phyloP scores from a whole-genome alignment of 352 stramenopile species.

The Phytopythium boreale region DNA sequence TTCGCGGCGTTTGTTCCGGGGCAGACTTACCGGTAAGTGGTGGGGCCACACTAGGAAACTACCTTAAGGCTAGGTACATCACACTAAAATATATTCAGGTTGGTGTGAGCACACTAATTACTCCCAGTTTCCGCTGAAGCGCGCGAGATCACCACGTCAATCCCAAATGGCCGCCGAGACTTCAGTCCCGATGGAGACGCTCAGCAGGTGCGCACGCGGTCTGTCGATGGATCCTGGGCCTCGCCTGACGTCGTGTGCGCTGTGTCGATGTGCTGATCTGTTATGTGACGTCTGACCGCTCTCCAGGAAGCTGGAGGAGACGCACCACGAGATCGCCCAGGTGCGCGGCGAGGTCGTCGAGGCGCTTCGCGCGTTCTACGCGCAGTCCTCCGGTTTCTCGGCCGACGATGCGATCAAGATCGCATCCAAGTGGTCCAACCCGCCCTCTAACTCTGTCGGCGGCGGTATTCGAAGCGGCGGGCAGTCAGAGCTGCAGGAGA shows the following conservation, averaged over 20 bases:
- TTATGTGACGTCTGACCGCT: neutral
- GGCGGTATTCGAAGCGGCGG: slow-evolving; percentile 7
- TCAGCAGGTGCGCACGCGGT: slow-evolving; percentile 2
- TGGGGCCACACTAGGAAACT: neutral
- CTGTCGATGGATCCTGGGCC: neutral
- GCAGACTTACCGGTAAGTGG: too few relatives aligned
- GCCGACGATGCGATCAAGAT: slow-evolving; percentile 58
- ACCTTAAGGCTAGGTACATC: neutral
- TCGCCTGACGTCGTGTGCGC: neutral
- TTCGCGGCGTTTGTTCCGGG: neutral
- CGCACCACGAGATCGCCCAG: slow-evolving; percentile 53
- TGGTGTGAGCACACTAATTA: neutral
- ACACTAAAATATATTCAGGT: neutral
- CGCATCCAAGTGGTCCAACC: slow-evolving; percentile 40
- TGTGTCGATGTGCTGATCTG: neutral
- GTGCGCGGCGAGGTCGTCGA: slow-evolving; percentile 55
- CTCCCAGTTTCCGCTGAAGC: too few relatives aligned
- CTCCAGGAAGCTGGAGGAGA: slow-evolving; percentile 63
- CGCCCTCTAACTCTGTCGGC: neutral
- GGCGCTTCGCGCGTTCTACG: slow-evolving; percentile 64
- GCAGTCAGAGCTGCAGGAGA: slow-evolving; percentile 46
- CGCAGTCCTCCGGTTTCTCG: slow-evolving; percentile 47
- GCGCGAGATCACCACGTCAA: slow-evolving; percentile 1
- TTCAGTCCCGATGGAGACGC: neutral
- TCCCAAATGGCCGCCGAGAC: neutral